Evolutionary conservation across 352 stramenopile genomes (phyloP).

Genomic region (Pythium grandisporangium): DNA sequence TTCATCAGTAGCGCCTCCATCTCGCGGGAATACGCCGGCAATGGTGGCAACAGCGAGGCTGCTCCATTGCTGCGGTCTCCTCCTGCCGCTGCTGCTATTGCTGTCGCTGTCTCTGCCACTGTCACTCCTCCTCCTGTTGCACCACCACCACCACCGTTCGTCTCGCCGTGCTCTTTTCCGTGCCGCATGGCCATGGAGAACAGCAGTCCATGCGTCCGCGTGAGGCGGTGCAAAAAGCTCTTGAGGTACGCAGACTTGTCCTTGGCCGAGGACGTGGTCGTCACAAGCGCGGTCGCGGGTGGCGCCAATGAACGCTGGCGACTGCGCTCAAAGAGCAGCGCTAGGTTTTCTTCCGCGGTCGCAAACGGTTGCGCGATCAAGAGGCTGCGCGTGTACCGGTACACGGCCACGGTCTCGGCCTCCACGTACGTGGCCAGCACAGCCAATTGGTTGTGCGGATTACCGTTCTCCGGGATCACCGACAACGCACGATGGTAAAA

Average conservation of each 20-base stretch:
- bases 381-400: conserved; percentile 85
- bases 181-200: conserved; percentile 42
- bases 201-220: conserved; percentile 77
- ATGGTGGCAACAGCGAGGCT: conserved; percentile 8
- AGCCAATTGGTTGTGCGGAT: conserved; percentile 80
- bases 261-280: conserved; percentile 32
- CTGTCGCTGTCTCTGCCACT: no score
- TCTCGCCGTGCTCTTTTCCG: no score
- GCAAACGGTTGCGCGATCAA: conserved; percentile 79
- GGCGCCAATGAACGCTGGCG: conserved; percentile 54
- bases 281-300: conserved; percentile 19
- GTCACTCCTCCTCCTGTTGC: no score
- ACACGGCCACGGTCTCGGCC: conserved; percentile 85
- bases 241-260: conserved; percentile 84
- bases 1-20: conserved; percentile 61
- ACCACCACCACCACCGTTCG: background rate
- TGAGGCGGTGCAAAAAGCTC: conserved; percentile 81
- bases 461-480: conserved; percentile 70
- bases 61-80: background rate
- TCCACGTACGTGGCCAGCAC: conserved; percentile 84
- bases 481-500: conserved; percentile 67
- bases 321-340: conserved; percentile 82
- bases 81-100: no score
- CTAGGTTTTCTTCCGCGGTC: conserved; percentile 85
- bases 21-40: conserved; percentile 38